These are phyloP conservation scores for Diaporthe ampelina DNA, from an alignment of 2,329 filamentous ascomycete species.

Conservation along the genomic window DNA sequence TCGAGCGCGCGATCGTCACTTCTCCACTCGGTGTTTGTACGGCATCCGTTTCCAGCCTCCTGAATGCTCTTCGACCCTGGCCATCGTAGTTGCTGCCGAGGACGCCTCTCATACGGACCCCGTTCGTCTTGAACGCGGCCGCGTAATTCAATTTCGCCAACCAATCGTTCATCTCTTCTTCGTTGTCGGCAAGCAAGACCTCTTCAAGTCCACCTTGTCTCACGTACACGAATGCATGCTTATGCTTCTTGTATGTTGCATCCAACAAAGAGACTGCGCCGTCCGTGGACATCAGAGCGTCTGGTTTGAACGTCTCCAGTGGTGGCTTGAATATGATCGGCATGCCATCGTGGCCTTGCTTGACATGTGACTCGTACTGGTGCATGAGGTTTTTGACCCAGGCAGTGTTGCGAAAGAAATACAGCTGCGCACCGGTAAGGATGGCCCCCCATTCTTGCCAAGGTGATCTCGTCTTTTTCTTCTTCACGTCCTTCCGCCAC, in stretches of 20 bases:
- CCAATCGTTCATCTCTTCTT: slow-evolving; percentile 97
- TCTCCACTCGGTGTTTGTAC: slow-evolving; percentile 81
- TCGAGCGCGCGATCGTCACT: slow-evolving; percentile 79
- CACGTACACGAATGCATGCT: slow-evolving; percentile 93
- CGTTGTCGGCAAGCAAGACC: slow-evolving; percentile 89
- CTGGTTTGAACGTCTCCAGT: slow-evolving; percentile 91
- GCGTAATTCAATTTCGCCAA: slow-evolving; percentile 96
- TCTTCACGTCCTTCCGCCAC: slow-evolving; percentile 95
- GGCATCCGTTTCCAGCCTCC: slow-evolving; percentile 77
- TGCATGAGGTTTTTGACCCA: slow-evolving; percentile 94
- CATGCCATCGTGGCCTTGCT: slow-evolving; percentile 79
- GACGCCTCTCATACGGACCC: slow-evolving; percentile 90
- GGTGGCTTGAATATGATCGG: slow-evolving; percentile 93
- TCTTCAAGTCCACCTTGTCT: slow-evolving; percentile 90
- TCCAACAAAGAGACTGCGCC: slow-evolving; percentile 92
- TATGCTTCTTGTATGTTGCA: slow-evolving; percentile 91
- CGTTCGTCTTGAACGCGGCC: slow-evolving; percentile 91
- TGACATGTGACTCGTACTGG: slow-evolving; percentile 87
- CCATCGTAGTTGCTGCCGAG: slow-evolving; percentile 88
- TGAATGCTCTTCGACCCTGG: slow-evolving; percentile 79
- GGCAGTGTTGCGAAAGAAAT: slow-evolving; percentile 92
- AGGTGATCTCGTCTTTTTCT: slow-evolving; percentile 92
- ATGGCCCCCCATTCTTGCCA: slow-evolving; percentile 99
- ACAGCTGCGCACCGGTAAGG: slow-evolving; percentile 95
- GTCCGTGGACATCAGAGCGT: slow-evolving; percentile 92